Base-by-base conservation (phyloP, 2,329 filamentous ascomycete genomes). In the Metarhizium sp. region DNA sequence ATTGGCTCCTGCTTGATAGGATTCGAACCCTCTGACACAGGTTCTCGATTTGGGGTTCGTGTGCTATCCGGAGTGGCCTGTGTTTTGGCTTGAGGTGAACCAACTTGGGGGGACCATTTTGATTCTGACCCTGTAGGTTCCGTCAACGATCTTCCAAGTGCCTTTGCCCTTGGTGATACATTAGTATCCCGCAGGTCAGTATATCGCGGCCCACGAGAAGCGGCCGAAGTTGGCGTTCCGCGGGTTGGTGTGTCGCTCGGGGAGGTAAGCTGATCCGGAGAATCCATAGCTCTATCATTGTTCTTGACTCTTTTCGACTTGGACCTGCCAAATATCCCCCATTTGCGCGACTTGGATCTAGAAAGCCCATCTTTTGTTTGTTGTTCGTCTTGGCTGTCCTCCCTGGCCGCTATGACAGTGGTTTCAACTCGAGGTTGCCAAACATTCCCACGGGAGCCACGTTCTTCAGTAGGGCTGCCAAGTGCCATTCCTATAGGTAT, bases 401-500 rank as follows among this genome's bases (percentile, higher is more conserved):
- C 36, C 43, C 57, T 59, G 11, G 60, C 56, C 6, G 66, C 59
- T 18, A 61, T 63, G 51, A 63, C 62, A 11, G 61, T 62, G 51
- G 64, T 64, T 51, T 57, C 38, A 16, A 54, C 51, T 50, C 64
- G 64, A 20, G 63, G 65, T 38, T 63, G 67, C 61, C 66, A 69
- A 38, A 66, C 66, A 20, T 61, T 58, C 40, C 60, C 59, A 40
- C 53, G 55, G 53, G 54, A 54, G 38, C 59, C 57, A 38, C 72
- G 71, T 16, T 71, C 68, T 43, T 73, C 72, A n/a, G 76, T 72
- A 29, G 87, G 87, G 63, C 86, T 90, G 36, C 87, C 87, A 55
- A 90, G 71, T 1, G 87, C 87, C 77, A 91, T 85, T 10, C 88
- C 88, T 58, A 91, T 90, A 61, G 74, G 76, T 58, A 66, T 66